Evolutionary conservation across 495 filamentous ascomycete genomes (phyloP).

Genomic region (Cenococcum geophilum): DNA sequence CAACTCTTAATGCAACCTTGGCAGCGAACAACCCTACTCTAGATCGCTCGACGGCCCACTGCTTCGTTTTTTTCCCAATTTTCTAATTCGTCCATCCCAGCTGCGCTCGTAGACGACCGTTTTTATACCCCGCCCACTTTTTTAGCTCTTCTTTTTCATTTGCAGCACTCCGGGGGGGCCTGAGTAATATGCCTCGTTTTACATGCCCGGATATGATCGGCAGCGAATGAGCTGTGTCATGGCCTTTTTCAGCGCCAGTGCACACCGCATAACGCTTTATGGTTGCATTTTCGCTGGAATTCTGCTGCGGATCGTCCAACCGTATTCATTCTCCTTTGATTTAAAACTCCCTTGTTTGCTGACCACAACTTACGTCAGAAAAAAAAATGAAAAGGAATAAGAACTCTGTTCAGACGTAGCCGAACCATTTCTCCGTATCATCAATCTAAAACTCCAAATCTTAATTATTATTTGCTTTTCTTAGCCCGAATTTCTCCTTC

Average conservation of each 20-base stretch:
- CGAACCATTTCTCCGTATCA: too few relatives aligned
- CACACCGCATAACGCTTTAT: conserved; percentile 18
- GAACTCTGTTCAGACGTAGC: too few relatives aligned
- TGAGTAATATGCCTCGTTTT: conserved; percentile 13
- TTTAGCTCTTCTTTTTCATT: not conserved
- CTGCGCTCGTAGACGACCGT: not conserved
- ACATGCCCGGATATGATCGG: conserved; percentile 8
- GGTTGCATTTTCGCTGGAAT: conserved; percentile 1
- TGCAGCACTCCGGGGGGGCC: not conserved
- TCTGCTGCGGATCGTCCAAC: not conserved
- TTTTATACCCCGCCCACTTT: not conserved
- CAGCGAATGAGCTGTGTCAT: conserved; percentile 24
- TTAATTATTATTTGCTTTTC: conserved; percentile 1
- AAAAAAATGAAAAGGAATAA: too few relatives aligned
- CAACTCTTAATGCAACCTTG: too few relatives aligned
- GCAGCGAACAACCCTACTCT: too few relatives aligned
- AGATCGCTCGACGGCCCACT: too few relatives aligned
- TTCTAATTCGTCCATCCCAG: too few relatives aligned
- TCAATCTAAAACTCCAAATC: too few relatives aligned
- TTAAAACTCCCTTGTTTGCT: too few relatives aligned
- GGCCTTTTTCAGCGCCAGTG: conserved; percentile 13
- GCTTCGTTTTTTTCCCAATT: too few relatives aligned
- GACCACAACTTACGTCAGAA: too few relatives aligned
- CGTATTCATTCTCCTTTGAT: too few relatives aligned
- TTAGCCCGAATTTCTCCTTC: conserved; percentile 13